Conservation (phyloP, 148 eudicot genomes). For the Gaultheria prostrata region DNA sequence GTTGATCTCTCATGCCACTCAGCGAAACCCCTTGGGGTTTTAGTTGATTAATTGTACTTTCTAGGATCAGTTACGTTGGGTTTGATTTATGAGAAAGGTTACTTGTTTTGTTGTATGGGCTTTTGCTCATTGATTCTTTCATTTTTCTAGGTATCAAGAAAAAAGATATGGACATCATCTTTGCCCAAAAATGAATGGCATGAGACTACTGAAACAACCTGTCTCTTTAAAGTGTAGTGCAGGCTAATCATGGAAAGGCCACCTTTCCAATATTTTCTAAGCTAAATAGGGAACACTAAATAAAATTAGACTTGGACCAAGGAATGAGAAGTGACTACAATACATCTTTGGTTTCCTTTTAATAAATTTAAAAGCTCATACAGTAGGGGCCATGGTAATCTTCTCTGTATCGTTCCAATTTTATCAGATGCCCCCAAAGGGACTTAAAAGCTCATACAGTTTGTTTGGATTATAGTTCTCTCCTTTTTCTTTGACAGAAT, state of each 20-base stretch:
- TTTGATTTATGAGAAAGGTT: not conserved
- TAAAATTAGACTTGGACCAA: not conserved
- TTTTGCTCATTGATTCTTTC: not conserved
- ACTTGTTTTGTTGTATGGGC: not conserved
- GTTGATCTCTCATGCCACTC: too few relatives aligned
- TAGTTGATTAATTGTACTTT: not conserved
- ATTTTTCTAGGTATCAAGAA: not conserved
- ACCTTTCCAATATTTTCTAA: not conserved
- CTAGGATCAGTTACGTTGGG: not conserved
- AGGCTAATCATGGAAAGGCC: not conserved
- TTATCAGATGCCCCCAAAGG: too few relatives aligned
- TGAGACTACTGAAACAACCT: not conserved
- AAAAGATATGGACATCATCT: not conserved
- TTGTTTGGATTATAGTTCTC: not conserved
- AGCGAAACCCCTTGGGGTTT: too few relatives aligned
- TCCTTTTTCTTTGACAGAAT: slow-evolving; percentile 43
- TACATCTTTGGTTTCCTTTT: not conserved
- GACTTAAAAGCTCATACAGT: too few relatives aligned
- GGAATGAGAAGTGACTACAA: not conserved
- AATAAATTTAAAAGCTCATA: not conserved
- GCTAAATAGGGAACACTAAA: not conserved
- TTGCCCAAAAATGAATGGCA: not conserved
- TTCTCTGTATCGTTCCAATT: too few relatives aligned
- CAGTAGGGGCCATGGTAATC: too few relatives aligned
- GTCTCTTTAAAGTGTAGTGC: not conserved